Evolutionary conservation across 345 rosid species (phyloP).

Genomic region (Noccaea caerulescens): DNA sequence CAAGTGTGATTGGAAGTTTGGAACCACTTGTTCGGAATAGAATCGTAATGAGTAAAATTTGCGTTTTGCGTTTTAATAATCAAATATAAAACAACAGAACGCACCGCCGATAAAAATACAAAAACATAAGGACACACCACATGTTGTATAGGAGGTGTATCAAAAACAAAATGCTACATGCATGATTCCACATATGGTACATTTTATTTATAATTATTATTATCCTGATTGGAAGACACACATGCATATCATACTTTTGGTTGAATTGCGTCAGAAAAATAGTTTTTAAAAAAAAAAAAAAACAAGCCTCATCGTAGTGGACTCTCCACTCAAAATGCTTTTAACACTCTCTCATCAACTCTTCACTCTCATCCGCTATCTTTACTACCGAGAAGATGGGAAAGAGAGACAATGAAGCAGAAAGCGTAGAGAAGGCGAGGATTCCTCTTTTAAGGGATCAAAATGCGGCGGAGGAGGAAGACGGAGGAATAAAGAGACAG

Average conservation of each 20-base stretch:
- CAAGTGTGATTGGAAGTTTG: no score
- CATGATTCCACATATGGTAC: no score
- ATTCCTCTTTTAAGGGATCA: conserved; percentile 13
- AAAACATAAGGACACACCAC: not conserved
- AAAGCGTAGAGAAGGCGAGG: conserved; percentile 1
- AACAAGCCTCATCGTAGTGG: not conserved
- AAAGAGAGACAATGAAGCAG: conserved; percentile 9
- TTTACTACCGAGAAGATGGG: not conserved
- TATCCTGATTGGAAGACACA: not conserved
- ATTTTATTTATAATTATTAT: not conserved
- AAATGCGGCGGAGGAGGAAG: not conserved
- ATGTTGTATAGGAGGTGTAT: not conserved
- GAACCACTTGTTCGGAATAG: no score
- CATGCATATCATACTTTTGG: not conserved
- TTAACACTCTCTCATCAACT: not conserved
- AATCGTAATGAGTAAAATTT: no score
- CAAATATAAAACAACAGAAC: no score
- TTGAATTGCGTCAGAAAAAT: not conserved
- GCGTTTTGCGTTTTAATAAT: no score
- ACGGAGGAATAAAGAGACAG: not conserved
- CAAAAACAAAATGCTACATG: not conserved
- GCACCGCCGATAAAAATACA: not conserved
- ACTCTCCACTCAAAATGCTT: conserved; percentile 3
- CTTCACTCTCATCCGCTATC: not conserved
- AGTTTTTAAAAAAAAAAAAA: no score